These are phyloP conservation scores for Chrysoporthe puriensis DNA, from an alignment of 2,329 filamentous ascomycete genomes.

Conservation along the genomic window DNA sequence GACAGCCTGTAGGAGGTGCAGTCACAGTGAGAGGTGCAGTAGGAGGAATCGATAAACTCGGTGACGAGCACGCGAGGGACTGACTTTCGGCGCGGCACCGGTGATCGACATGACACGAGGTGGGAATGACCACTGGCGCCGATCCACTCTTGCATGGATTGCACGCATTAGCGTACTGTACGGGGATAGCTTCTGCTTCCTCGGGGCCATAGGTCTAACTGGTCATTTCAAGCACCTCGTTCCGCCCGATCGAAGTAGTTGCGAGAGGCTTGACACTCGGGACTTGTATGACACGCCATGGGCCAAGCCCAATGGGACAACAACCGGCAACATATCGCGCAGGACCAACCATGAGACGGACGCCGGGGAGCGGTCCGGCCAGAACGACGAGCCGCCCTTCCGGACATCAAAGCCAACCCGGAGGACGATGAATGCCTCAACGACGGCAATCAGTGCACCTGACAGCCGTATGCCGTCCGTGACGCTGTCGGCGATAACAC, in stretches of 20 bases:
- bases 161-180: slow-evolving; percentile 15
- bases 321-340: neutral
- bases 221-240: neutral
- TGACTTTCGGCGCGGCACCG: slow-evolving; percentile 2
- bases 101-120: slow-evolving; percentile 13
- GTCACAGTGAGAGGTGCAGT: neutral
- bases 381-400: neutral
- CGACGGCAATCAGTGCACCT: neutral
- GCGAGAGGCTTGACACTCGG: neutral
- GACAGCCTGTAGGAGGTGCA: slow-evolving; percentile 15
- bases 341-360: neutral
- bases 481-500: neutral
- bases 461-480: neutral
- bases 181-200: neutral
- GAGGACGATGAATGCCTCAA: neutral
- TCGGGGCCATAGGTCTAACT: slow-evolving; percentile 3
- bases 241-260: neutral
- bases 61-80: neutral
- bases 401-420: neutral
- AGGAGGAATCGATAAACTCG: slow-evolving; percentile 7
- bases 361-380: neutral
- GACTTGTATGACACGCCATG: neutral
- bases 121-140: slow-evolving; percentile 4
- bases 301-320: neutral
- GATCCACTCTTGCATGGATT: slow-evolving; percentile 17